Evolutionary conservation across 2,329 filamentous ascomycete genomes (phyloP), one percentile per base, ranked within the genome.

Genomic region (Arthroderma sp.): DNA sequence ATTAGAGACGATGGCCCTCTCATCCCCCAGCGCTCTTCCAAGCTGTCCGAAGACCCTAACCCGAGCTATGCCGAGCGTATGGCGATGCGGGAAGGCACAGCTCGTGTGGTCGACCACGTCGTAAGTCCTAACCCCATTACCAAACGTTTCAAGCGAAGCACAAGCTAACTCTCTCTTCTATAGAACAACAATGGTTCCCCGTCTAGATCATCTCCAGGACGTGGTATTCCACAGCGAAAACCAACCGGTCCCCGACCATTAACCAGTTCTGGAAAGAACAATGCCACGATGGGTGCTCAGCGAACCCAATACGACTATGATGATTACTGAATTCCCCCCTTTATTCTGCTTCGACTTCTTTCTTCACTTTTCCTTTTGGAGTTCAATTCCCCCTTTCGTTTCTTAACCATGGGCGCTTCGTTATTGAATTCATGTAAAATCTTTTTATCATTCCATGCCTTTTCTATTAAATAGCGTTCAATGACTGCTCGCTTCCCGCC

Each of bases 1-100:
- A 68, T 79, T 58, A 72, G 72, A 57, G 79, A 83, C 58, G 77
- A 81, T 21, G 81, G 80, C 0, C 81, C 82, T 4, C 70, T 85
- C 49, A 71, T 85, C 21, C 81, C 82, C 13, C 75, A 76, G 49
- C 72, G 74, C 37, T 70, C 74, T 7, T 68, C 70, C 25, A 77
- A 74, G 62, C 63, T 66, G 56, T 66, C 66, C 43, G 67, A 70
- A 55, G 67, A 68, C 21, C 66, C 70, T 23, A 68, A 70, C 28
- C 65, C 65, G 37, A 67, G 66, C 5, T 73, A 75, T 62, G 66
- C 66, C 44, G 73, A 75, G 58, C 73, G 74, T 58, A 67, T 73
- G 59, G 67, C 66, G 58, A 70, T 72, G 59, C 67, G 70, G 61
- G 68, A 60, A 28, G 53, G 62, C 57, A 51, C 47, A n/a, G 62